Evolutionary conservation across 345 rosid genomes (phyloP).

Genomic region (Turnera subulata): DNA sequence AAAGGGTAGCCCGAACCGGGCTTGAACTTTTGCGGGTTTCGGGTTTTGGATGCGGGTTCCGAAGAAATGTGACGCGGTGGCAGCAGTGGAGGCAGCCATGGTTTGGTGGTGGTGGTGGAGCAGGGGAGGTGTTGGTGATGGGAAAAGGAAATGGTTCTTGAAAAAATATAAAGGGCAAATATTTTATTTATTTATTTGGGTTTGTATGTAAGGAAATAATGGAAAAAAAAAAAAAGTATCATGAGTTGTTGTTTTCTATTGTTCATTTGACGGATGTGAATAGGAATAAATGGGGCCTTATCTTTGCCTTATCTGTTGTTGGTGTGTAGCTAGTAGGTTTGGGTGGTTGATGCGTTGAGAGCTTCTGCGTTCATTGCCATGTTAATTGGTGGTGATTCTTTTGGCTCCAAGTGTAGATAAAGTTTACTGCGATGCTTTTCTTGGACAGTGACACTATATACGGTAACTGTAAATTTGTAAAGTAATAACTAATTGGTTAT

Average conservation of each 20-base stretch:
- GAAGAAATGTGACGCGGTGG: conserved; percentile 51
- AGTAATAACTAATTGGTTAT: too few relatives aligned
- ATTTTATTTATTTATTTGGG: neutral
- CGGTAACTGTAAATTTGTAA: too few relatives aligned
- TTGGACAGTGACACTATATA: too few relatives aligned
- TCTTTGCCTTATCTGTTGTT: conserved; percentile 39
- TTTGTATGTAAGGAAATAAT: neutral
- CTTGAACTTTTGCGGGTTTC: conserved; percentile 34
- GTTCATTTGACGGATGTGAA: conserved; percentile 11
- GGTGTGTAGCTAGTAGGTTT: too few relatives aligned
- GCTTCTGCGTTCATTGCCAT: too few relatives aligned
- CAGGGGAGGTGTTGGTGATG: too few relatives aligned
- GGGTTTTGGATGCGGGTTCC: conserved; percentile 40
- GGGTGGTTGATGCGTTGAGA: too few relatives aligned
- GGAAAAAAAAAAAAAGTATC: neutral
- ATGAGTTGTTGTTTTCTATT: neutral
- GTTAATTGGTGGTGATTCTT: too few relatives aligned
- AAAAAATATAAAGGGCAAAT: neutral
- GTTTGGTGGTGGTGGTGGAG: conserved; percentile 2
- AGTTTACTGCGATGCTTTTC: too few relatives aligned
- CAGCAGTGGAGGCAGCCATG: conserved; percentile 31
- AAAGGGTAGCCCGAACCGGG: conserved; percentile 55
- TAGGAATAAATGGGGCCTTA: conserved; percentile 28
- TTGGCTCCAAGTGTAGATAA: too few relatives aligned
- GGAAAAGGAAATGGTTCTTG: neutral